Conservation (phyloP, 2,329 filamentous ascomycete genomes). For the Colletotrichum chrysophilum region DNA sequence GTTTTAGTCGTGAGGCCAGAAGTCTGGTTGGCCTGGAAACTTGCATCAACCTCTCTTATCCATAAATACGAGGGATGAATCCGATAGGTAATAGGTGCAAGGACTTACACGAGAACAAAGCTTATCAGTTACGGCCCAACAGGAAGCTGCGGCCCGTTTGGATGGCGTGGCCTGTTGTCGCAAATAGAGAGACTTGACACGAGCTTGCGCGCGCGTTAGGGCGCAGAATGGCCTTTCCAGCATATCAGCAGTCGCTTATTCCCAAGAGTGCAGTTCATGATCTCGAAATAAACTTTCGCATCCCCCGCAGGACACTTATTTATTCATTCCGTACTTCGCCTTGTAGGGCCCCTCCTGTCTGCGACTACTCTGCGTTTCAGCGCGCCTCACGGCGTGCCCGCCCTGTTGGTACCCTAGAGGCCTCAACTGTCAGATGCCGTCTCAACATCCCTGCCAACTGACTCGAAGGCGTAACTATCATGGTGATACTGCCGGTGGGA, state of each 20-base stretch:
- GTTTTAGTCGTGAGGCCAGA: not conserved
- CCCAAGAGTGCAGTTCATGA: not conserved
- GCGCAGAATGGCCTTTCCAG: not conserved
- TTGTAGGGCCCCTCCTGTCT: not conserved
- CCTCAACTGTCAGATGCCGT: not conserved
- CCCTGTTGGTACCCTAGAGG: not conserved
- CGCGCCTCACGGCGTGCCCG: not conserved
- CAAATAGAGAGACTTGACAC: not conserved
- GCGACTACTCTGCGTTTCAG: conserved; percentile 6
- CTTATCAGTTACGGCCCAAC: not conserved
- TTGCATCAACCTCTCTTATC: not conserved
- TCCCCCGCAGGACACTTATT: not conserved
- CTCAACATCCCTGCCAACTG: not conserved
- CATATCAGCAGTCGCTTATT: not conserved
- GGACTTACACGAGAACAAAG: not conserved
- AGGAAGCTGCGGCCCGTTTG: not conserved
- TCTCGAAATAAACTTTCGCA: not conserved
- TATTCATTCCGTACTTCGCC: not conserved
- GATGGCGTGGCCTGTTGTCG: not conserved
- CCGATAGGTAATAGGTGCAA: not conserved
- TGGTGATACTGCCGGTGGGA: not conserved
- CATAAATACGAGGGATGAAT: not conserved
- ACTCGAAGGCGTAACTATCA: not conserved
- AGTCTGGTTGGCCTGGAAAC: not conserved
- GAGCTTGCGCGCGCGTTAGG: not conserved